Conservation (phyloP, 768 basidiomycete genomes). For the Candolleomyces aberdarensis region DNA sequence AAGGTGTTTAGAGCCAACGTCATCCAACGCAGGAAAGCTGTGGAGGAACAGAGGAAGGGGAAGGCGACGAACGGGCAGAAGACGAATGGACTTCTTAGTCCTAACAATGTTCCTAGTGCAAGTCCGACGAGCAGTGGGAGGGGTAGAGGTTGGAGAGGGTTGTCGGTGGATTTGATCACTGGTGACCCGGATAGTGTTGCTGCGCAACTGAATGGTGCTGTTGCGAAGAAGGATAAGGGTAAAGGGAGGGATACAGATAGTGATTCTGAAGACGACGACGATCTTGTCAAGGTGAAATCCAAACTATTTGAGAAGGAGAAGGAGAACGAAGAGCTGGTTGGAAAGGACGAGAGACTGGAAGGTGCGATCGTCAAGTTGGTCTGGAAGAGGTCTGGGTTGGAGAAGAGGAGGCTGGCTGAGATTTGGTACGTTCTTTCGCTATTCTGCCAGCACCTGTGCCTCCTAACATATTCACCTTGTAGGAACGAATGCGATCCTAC, state of each 20-base stretch:
- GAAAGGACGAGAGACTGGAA: constrained; percentile 46
- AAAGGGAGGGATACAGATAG: background rate
- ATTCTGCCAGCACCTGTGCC: too few relatives aligned
- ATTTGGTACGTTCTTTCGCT: constrained; percentile 61
- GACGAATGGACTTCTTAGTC: constrained; percentile 28
- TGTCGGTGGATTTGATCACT: constrained; percentile 34
- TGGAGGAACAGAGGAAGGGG: constrained; percentile 27
- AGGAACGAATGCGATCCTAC: constrained; percentile 72
- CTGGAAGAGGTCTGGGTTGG: constrained; percentile 62
- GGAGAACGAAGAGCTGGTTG: constrained; percentile 30
- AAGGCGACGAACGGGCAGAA: constrained; percentile 11
- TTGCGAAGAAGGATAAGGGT: constrained; percentile 5
- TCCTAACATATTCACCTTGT: constrained; percentile 1
- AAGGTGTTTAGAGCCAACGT: constrained; percentile 61
- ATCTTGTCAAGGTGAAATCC: constrained; percentile 7
- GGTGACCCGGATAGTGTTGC: constrained; percentile 25
- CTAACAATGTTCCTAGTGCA: constrained; percentile 19
- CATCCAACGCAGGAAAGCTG: constrained; percentile 42
- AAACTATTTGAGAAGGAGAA: constrained; percentile 9
- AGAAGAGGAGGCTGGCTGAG: constrained; percentile 45
- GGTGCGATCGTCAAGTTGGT: constrained; percentile 56
- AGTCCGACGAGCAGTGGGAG: constrained; percentile 41
- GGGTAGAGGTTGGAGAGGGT: constrained; percentile 68
- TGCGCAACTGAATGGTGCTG: constrained; percentile 6
- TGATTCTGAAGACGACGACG: background rate